Conservation (phyloP, 1,284 basidiomycete genomes). For the Vanrija pseudolonga region DNA sequence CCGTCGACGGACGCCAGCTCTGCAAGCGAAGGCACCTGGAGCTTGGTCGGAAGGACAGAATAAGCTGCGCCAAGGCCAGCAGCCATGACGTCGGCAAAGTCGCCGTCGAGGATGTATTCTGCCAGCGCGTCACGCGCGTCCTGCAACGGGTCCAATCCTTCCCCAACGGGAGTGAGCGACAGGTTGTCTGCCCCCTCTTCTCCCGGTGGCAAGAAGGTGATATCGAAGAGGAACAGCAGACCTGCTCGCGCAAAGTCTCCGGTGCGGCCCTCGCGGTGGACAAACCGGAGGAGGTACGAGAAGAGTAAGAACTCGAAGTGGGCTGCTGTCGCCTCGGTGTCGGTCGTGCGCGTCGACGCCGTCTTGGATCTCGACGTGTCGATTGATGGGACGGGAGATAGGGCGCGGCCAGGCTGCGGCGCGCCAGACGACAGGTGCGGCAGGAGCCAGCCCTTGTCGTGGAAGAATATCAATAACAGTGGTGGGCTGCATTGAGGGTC, state of each 20-base stretch:
- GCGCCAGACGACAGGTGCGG: constrained; percentile 18
- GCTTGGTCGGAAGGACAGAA: constrained; percentile 76
- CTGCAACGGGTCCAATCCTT: constrained; percentile 61
- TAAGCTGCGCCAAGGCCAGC: constrained; percentile 92
- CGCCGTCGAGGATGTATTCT: constrained; percentile 90
- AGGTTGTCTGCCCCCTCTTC: constrained; percentile 36
- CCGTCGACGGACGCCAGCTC: constrained; percentile 55
- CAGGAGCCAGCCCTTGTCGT: constrained; percentile 62
- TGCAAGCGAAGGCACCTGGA: constrained; percentile 53
- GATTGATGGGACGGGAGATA: constrained; percentile 52
- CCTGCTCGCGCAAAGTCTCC: constrained; percentile 93
- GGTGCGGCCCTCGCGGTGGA: constrained; percentile 88
- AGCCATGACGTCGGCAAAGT: constrained; percentile 92
- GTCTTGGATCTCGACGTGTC: constrained; percentile 61
- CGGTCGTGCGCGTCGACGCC: constrained; percentile 27
- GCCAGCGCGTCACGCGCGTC: constrained; percentile 80
- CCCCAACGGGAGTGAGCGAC: constrained; percentile 17
- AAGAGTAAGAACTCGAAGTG: constrained; percentile 91
- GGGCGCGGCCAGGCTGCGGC: not conserved
- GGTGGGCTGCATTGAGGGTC: constrained; percentile 57
- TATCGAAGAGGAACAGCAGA: constrained; percentile 85
- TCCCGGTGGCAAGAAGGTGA: constrained; percentile 64
- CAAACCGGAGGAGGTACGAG: constrained; percentile 91
- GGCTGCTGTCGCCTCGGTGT: constrained; percentile 6
- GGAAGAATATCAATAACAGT: constrained; percentile 91